phyloP scores from a whole-genome alignment of 2,329 filamentous ascomycete genomes.

The Taxawa tesnikishii region DNA sequence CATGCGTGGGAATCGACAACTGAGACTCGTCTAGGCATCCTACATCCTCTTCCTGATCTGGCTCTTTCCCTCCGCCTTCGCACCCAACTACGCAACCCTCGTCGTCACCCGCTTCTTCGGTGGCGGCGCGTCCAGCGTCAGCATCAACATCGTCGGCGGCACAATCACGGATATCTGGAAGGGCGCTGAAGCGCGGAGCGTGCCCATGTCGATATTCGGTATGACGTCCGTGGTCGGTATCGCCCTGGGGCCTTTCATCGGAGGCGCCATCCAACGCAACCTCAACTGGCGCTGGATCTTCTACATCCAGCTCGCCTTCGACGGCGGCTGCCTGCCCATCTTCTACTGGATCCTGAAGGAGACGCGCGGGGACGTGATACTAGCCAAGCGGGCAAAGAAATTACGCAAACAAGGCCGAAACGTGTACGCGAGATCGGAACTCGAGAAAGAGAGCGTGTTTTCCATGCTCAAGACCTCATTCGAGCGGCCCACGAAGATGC shows the following conservation, averaged over 20 bases:
- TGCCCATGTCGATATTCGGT: constrained; percentile 20
- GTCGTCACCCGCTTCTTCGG: constrained; percentile 16
- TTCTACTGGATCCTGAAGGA: constrained; percentile 26
- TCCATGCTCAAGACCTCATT: constrained; percentile 15
- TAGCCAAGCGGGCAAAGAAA: constrained; percentile 13
- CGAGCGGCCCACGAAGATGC: constrained; percentile 16
- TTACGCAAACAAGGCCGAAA: constrained; percentile 12
- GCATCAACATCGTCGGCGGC: constrained; percentile 16
- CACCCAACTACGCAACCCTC: constrained; percentile 15
- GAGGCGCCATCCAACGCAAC: constrained; percentile 15
- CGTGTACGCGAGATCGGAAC: constrained; percentile 13
- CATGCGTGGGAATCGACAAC: neutral
- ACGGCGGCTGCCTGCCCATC: constrained; percentile 18
- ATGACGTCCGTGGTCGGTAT: constrained; percentile 17
- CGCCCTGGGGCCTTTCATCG: constrained; percentile 20
- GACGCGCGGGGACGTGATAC: constrained; percentile 28
- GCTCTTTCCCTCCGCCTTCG: constrained; percentile 16
- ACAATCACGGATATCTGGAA: constrained; percentile 20
- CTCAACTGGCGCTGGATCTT: constrained; percentile 18
- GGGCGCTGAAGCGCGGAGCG: constrained; percentile 14
- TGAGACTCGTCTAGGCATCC: constrained; percentile 3
- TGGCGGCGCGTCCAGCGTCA: constrained; percentile 17
- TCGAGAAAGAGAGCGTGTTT: constrained; percentile 10
- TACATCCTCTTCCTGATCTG: constrained; percentile 16
- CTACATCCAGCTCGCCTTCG: constrained; percentile 19